Evolutionary conservation across 495 filamentous ascomycete genomes (phyloP), one percentile per base, ranked within the genome.

Genomic region (Aspergillus conjunctus): DNA sequence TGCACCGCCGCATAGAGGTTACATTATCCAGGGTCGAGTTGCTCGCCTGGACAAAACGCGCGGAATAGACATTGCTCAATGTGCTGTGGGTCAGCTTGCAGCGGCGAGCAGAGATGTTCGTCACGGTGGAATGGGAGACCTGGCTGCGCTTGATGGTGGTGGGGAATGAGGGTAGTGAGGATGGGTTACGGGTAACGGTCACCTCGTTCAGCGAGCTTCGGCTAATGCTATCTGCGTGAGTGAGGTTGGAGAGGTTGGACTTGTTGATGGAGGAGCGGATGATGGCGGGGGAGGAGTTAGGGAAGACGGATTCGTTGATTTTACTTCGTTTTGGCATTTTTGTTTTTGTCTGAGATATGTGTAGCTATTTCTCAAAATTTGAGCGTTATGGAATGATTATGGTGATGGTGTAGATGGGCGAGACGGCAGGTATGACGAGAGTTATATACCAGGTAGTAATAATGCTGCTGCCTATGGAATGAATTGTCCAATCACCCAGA

Each of bases 71-170:
- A 10, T 70, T 61, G 4, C 22, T 22, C 3, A 74, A 51, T 3
- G 54, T 64, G 55, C 68, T 67, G 46, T 65, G 52, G 4, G 60
- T 30, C 7, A 72, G 33, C 0, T 14, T 58, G 54, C 66, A 64
- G 21, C 64, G 59, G 32, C 57, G 54, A 4, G 64, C 31, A 3
- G 15, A 46, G 10, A 61, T 61, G 45, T 67, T 60, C 2, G 60
- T 65, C 33, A 73, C 26, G 7, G 62, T 63, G 26, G 64, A 68
- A 53, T 68, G 54, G 55, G 54, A 26, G 43, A 70, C 41, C 6
- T 61, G 60, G 54, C 66, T 60, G 59, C 66, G 71, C 11, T 52
- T 54, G 32, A 71, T 62, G 30, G 49, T 59, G 32, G 51, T 65
- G 20, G 31, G 30, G 49, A 32, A 2, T 39, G 37, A 12, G 15